Conservation (phyloP, 352 stramenopile genomes). For the Globisporangium iwayamae region DNA sequence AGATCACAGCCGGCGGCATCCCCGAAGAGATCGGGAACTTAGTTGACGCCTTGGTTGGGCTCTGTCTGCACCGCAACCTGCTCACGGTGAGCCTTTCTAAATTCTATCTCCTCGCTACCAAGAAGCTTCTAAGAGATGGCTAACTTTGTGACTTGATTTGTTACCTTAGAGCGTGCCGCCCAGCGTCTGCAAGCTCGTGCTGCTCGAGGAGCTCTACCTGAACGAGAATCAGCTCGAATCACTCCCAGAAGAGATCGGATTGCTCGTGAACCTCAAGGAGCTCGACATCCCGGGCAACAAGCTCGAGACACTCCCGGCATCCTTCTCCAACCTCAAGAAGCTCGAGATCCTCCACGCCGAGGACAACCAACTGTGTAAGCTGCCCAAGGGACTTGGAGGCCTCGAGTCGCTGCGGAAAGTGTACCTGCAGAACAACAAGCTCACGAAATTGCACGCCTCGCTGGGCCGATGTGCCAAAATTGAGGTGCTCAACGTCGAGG, state of each 20-base stretch:
- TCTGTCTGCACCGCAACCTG: conserved; percentile 81
- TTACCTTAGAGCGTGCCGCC: conserved; percentile 44
- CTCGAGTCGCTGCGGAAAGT: conserved; percentile 70
- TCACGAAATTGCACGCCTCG: conserved; percentile 77
- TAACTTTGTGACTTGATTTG: not conserved
- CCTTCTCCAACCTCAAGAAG: conserved; percentile 60
- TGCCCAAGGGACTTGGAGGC: conserved; percentile 75
- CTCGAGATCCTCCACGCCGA: conserved; percentile 84
- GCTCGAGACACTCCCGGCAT: conserved; percentile 54
- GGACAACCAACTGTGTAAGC: conserved; percentile 61
- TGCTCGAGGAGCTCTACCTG: conserved; percentile 84
- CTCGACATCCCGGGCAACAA: conserved; percentile 76
- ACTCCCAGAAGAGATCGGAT: conserved; percentile 68
- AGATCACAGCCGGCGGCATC: conserved; percentile 58
- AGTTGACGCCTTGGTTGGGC: conserved; percentile 39
- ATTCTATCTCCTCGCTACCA: not conserved
- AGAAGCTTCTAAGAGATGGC: not conserved
- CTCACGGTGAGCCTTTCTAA: conserved; percentile 37
- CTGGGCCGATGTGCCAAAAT: conserved; percentile 72
- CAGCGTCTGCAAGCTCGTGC: conserved; percentile 55
- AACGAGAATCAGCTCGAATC: conserved; percentile 69
- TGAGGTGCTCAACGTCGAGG: conserved; percentile 82
- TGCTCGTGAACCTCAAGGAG: conserved; percentile 71
- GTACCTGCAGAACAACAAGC: conserved; percentile 81
- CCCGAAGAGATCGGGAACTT: conserved; percentile 47